Evolutionary conservation across 2,329 filamentous ascomycete species (phyloP), one percentile per base, ranked within the genome.

Genomic region (Incumbomyces lentus): DNA sequence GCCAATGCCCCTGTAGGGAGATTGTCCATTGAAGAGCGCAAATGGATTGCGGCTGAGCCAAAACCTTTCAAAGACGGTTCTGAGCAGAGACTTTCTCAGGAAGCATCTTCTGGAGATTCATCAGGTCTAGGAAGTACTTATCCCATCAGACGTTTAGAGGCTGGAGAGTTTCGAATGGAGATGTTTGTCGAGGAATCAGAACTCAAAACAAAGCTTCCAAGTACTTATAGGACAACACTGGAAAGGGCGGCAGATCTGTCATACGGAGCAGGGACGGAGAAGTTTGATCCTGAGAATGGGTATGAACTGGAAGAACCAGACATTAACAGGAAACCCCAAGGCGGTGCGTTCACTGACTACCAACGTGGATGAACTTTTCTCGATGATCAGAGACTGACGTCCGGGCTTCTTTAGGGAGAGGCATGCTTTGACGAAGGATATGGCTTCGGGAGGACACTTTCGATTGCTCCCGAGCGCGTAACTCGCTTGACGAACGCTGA

Each of bases 131-230:
- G 75, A 72, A 75, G 68, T 57, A 79, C 76, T 11, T 75, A 73
- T 40, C 77, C 81, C 1, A 68, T 86, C 37, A 70, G 82, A 52
- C 70, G 73, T 29, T 73, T 85, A 14, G 74, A 81, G 54, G 75
- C 78, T 2, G 81, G 80, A 3, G 78, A 81, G 49, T 75, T 85
- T 60, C 67, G 75, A 18, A 72, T 85, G 57, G 81, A 85, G 60
- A 70, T 80, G 48, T 85, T 80, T 81, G 73, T 84, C 47, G 82
- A 86, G 62, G 79, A 84, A 58, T 74, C 74, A 48, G 70, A 67
- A 51, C 68, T 70, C 45, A 79, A 79, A 58, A 68, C 70, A 47
- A 56, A 59, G 17, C 50, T 46, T 18, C 29, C 53, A 10, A 33
- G 33, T n/a, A 44, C 30, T 14, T 26, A 47, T 26, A 37, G 42